These are phyloP conservation scores for Carex scoparia DNA, from an alignment of 176 grass and related monocot species.

Conservation along the genomic window DNA sequence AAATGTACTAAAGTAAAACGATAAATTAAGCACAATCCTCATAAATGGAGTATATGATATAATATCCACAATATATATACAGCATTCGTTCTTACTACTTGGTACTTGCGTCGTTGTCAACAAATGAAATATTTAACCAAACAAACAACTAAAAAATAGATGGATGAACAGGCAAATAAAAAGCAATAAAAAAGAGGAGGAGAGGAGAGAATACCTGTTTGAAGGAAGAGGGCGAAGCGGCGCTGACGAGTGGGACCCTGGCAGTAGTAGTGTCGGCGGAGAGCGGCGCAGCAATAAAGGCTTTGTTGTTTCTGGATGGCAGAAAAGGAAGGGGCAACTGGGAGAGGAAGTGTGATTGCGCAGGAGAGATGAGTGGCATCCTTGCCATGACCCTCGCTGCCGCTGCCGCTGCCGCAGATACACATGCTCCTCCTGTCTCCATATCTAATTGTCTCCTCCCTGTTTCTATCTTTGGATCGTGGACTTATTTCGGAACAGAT, in stretches of 20 bases:
- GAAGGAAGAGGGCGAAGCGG: slow-evolving; percentile 9
- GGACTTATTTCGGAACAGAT: neutral
- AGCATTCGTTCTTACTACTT: neutral
- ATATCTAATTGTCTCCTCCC: neutral
- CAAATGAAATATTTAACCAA: neutral
- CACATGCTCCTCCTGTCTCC: slow-evolving; percentile 16
- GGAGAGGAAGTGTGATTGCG: neutral
- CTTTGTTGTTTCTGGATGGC: neutral
- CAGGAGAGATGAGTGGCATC: neutral
- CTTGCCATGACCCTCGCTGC: neutral
- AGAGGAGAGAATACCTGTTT: neutral
- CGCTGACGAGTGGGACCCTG: neutral
- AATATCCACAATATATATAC: neutral
- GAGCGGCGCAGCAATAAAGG: neutral
- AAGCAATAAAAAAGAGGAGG: slow-evolving; percentile 3
- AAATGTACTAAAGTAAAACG: neutral
- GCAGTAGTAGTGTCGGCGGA: neutral
- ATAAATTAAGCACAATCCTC: neutral
- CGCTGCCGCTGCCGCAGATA: neutral
- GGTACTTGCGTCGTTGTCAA: neutral
- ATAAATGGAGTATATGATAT: neutral
- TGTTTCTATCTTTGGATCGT: neutral
- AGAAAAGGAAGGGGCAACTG: neutral
- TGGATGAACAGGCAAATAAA: neutral
- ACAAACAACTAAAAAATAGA: neutral